These are phyloP conservation scores for Purshia tridentata DNA, from an alignment of 306 rosid species.

Conservation along the genomic window DNA sequence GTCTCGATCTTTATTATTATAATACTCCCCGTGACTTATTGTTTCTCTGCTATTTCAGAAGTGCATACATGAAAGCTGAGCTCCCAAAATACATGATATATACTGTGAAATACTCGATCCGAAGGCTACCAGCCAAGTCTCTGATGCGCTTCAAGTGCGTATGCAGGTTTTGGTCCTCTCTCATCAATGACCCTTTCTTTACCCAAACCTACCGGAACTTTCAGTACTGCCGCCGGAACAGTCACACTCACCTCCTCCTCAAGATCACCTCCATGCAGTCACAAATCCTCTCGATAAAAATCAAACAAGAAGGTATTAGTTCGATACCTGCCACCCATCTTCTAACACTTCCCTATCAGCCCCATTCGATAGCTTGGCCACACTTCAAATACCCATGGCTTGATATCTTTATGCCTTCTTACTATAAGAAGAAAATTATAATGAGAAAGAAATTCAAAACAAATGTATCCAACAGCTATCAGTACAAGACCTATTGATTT, in stretches of 20 bases:
- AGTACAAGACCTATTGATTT: too few species aligned
- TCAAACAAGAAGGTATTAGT: neutral
- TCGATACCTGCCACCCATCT: neutral
- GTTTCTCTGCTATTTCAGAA: too few species aligned
- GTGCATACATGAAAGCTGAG: neutral
- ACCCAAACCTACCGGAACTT: neutral
- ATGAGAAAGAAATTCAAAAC: too few species aligned
- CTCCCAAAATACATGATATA: neutral
- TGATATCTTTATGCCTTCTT: neutral
- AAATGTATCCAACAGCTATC: too few species aligned
- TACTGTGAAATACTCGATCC: neutral
- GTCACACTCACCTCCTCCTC: neutral
- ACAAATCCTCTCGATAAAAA: conserved; percentile 1
- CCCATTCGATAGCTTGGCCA: too few species aligned
- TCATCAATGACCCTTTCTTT: conserved; percentile 5
- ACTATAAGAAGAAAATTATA: too few species aligned
- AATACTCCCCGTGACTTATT: too few species aligned
- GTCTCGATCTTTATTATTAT: too few species aligned
- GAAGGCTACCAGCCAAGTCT: neutral
- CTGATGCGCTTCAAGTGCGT: conserved; percentile 6
- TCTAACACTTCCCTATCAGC: neutral
- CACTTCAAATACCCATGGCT: neutral
- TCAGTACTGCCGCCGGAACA: neutral
- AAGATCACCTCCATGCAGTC: neutral
- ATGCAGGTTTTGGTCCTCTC: conserved; percentile 5